These are phyloP conservation scores for Plantago elongata DNA, from an alignment of 257 asterid genomes.

Conservation along the genomic window DNA sequence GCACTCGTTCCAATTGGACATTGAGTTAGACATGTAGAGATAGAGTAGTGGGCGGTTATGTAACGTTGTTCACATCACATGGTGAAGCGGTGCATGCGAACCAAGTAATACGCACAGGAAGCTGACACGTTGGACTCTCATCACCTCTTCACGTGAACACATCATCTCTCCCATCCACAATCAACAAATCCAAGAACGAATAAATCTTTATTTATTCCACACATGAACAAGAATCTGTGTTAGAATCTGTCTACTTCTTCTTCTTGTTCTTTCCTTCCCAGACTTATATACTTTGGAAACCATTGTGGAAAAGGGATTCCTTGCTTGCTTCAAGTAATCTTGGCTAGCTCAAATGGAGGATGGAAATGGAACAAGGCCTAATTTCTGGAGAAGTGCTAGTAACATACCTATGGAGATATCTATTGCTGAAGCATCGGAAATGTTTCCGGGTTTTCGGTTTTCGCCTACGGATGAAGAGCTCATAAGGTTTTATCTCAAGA, in stretches of 20 bases:
- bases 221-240: background rate
- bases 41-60: too few species aligned
- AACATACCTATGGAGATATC: slow-evolving; percentile 46
- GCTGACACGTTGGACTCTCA: slow-evolving; percentile 21
- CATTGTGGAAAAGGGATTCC: background rate
- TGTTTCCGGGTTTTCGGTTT: slow-evolving; percentile 83
- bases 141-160: background rate
- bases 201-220: background rate
- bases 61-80: background rate
- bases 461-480: slow-evolving; percentile 84
- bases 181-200: background rate
- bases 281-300: background rate
- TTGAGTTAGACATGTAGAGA: too few species aligned
- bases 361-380: background rate
- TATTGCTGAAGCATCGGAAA: slow-evolving; percentile 53
- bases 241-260: background rate
- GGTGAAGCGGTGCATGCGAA: slow-evolving; percentile 27
- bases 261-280: slow-evolving; percentile 23
- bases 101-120: slow-evolving; percentile 14
- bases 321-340: background rate
- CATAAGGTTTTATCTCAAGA: slow-evolving; percentile 60
- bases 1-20: too few species aligned
- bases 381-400: background rate
- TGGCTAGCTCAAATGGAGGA: slow-evolving; percentile 6
- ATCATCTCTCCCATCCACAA: too few species aligned